Evolutionary conservation across 345 rosid species (phyloP), one percentile per base, ranked within the genome.

Genomic region (Salix suchowensis): DNA sequence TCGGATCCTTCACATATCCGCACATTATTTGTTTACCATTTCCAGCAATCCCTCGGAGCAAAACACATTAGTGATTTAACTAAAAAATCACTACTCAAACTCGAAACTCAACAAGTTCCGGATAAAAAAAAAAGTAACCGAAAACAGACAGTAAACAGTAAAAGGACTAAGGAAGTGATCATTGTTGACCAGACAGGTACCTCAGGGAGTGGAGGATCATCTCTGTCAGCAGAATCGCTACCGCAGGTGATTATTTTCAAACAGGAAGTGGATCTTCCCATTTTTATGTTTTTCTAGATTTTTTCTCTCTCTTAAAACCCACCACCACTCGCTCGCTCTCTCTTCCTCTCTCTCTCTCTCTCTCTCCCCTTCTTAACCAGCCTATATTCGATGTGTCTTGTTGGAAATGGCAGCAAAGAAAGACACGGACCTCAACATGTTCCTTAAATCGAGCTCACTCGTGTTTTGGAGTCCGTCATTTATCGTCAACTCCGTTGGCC

Each of bases 251-350:
- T 90, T 82, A 93, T 84, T 30, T 89, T 91, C 80, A 94, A 86
- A 86, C 98, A 94, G 65, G 95, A 88, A 66, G 84, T 77, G 76
- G 97, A 85, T 86, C 90, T 86, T 81, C 92, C 96, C 96, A 91
- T 91, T 72, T 26, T 34, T 12, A 12, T 54, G 34, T 42, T 64
- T 52, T 16, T 26, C 44, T 5, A 62, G 24, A 61, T 67, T 18
- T 74, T 72, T 13, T 23, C 78, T 81, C 67, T 64, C 67, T 34
- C 67, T 34, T 5, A 23, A 32, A 76, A 42, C 6, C 34, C 23
- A 26, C 36, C 36, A 5, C 19, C 54, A 50, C 66, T 15, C 50
- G 19, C 77, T 77, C 65, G 4, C 70, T 24, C 77, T 19, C 23
- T 30, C 40, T 71, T n/a, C n/a, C 61, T 72, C 61, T 72, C 79